Percentiles rank a stretch among this genome's conserved stretches.
Conservation (phyloP, 441 rosid genomes). For the Gossypium lobatum region DNA sequence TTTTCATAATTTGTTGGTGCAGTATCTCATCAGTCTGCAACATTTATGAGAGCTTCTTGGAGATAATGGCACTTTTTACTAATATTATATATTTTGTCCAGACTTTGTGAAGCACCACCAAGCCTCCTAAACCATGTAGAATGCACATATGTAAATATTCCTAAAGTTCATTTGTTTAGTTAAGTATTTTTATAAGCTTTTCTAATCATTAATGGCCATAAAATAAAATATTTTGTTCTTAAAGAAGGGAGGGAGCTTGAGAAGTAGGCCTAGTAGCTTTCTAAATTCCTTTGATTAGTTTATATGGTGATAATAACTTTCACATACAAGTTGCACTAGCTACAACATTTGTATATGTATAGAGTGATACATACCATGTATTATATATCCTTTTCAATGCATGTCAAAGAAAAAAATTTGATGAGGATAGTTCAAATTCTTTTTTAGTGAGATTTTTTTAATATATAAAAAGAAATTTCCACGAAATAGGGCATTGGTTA, state of each 20-base stretch:
- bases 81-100: neutral
- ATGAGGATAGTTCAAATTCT: too few relatives aligned
- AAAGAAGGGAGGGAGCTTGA: neutral
- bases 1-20: neutral
- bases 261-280: neutral
- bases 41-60: too few relatives aligned
- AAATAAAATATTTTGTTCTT: neutral
- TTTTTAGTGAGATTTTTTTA: too few relatives aligned
- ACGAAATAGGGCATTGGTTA: too few relatives aligned
- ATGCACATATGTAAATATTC: neutral
- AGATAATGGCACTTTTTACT: too few relatives aligned
- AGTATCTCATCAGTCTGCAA: neutral
- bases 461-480: too few relatives aligned
- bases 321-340: too few relatives aligned
- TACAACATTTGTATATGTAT: too few relatives aligned
- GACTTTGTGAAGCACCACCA: conserved; percentile 10
- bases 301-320: neutral
- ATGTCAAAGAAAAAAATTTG: too few relatives aligned
- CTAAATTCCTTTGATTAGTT: neutral
- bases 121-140: neutral
- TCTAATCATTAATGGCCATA: neutral
- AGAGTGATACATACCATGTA: too few relatives aligned
- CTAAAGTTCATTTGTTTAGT: neutral
- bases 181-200: neutral
- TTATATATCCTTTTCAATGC: too few relatives aligned